These are phyloP conservation scores for Kuraishia hungarica DNA, from an alignment of 805 yeast genomes.

Conservation along the genomic window DNA sequence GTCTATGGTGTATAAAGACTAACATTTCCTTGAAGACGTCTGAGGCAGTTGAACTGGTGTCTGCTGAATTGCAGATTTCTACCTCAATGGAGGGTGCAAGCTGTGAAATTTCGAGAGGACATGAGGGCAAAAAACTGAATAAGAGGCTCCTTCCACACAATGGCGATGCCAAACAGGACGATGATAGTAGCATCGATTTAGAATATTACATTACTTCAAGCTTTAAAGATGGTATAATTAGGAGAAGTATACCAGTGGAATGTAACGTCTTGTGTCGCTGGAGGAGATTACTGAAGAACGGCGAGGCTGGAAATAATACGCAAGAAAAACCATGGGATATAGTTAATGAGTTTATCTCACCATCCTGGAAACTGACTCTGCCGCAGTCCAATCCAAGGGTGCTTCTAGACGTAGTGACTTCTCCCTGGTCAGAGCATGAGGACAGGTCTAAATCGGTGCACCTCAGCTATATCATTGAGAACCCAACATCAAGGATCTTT, in stretches of 20 bases:
- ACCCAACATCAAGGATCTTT: constrained; percentile 65
- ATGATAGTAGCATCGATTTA: not conserved
- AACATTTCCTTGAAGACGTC: constrained; percentile 20
- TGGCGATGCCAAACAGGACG: not conserved
- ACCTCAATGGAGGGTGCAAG: not conserved
- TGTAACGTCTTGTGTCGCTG: not conserved
- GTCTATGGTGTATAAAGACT: constrained; percentile 26
- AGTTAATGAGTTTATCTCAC: constrained; percentile 5
- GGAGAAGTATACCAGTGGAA: not conserved
- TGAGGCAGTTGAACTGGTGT: constrained; percentile 3
- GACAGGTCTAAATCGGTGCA: constrained; percentile 15
- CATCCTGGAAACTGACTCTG: constrained; percentile 41
- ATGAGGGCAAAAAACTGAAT: not conserved
- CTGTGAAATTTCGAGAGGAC: not conserved
- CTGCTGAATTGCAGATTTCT: not conserved
- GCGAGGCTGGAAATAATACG: not conserved
- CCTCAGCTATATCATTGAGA: constrained; percentile 52
- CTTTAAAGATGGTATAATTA: not conserved
- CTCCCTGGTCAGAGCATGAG: constrained; percentile 3
- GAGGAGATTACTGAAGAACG: not conserved
- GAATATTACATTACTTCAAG: not conserved
- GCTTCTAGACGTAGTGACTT: constrained; percentile 28
- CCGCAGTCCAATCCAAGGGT: constrained; percentile 69
- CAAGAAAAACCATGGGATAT: constrained; percentile 25
- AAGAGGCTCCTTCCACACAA: not conserved